These are phyloP conservation scores for Graphium sp. DNA, from an alignment of 2,329 filamentous ascomycete genomes.

Conservation along the genomic window DNA sequence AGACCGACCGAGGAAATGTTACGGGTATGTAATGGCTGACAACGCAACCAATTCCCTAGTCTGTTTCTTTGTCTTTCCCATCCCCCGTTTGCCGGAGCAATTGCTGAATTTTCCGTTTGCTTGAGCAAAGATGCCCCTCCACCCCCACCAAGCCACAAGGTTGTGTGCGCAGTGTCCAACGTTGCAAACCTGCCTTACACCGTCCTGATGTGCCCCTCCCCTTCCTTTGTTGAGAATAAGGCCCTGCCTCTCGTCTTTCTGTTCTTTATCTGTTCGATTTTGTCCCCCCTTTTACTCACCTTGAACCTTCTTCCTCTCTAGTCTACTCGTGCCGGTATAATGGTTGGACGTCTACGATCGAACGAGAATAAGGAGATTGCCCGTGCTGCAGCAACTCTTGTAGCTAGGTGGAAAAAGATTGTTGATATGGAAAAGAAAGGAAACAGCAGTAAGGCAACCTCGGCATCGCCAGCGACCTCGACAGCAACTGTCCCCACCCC, in stretches of 20 bases:
- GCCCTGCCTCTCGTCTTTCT: neutral
- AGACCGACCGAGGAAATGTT: slow-evolving; percentile 79
- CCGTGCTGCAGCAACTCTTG: slow-evolving; percentile 62
- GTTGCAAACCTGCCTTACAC: no score
- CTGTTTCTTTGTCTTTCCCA: no score
- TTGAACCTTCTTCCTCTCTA: slow-evolving; percentile 13
- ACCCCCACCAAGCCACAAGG: no score
- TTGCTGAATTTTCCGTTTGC: no score
- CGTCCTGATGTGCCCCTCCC: no score
- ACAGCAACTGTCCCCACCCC: slow-evolving; percentile 4
- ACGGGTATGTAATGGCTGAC: slow-evolving; percentile 39
- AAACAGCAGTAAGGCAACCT: slow-evolving; percentile 21
- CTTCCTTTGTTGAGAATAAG: no score
- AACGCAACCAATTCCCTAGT: no score
- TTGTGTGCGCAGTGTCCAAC: no score
- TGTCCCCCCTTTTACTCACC: slow-evolving; percentile 1
- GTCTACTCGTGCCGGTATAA: slow-evolving; percentile 80
- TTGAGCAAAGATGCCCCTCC: no score
- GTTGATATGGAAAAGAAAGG: slow-evolving; percentile 49
- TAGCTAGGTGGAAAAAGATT: slow-evolving; percentile 72
- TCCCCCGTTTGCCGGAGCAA: no score
- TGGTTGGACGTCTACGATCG: slow-evolving; percentile 63
- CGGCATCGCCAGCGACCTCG: slow-evolving; percentile 15
- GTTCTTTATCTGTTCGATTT: slow-evolving; percentile 1
- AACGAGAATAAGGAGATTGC: slow-evolving; percentile 73